A percentile compares a stretch with the other conserved stretches of the same genome.
Evolutionary conservation across 768 basidiomycete species (phyloP).

Genomic region (Suillus alpinus): DNA sequence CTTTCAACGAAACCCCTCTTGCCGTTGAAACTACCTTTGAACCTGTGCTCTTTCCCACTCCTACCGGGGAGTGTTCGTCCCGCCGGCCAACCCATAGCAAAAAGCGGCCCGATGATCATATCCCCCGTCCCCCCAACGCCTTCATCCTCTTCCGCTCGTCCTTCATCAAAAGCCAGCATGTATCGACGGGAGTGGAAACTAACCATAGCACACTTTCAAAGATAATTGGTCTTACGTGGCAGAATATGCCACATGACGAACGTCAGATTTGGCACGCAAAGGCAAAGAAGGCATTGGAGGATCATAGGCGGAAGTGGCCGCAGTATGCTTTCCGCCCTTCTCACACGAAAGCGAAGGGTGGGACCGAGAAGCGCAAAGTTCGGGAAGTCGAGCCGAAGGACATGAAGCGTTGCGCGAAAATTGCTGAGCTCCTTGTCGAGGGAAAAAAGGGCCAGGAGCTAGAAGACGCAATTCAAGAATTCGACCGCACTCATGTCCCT

Average conservation of each 20-base stretch:
- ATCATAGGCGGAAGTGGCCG: conserved; percentile 70
- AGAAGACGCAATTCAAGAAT: conserved; percentile 60
- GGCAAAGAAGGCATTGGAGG: conserved; percentile 68
- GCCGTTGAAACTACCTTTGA: conserved; percentile 38
- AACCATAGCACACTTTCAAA: conserved; percentile 82
- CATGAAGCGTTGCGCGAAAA: conserved; percentile 61
- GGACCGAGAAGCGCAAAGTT: conserved; percentile 31
- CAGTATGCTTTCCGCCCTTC: conserved; percentile 72
- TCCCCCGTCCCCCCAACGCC: conserved; percentile 82
- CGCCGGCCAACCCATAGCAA: conserved; percentile 56
- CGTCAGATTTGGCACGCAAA: conserved; percentile 75
- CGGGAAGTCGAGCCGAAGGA: conserved; percentile 48
- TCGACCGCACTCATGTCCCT: conserved; percentile 48
- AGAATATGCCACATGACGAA: conserved; percentile 72
- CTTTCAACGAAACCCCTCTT: conserved; percentile 48
- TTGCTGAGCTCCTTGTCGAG: conserved; percentile 61
- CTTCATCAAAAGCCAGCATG: conserved; percentile 77
- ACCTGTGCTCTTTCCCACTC: conserved; percentile 58
- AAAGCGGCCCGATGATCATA: conserved; percentile 73
- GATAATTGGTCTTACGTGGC: conserved; percentile 84
- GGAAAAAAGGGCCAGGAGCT: conserved; percentile 66
- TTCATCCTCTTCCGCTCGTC: conserved; percentile 86
- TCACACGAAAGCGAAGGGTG: conserved; percentile 36
- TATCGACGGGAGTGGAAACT: conserved; percentile 74
- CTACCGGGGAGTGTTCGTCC: conserved; percentile 29